Base-by-base conservation (phyloP, 352 stramenopile genomes). In the Globisporangium nodosum region DNA sequence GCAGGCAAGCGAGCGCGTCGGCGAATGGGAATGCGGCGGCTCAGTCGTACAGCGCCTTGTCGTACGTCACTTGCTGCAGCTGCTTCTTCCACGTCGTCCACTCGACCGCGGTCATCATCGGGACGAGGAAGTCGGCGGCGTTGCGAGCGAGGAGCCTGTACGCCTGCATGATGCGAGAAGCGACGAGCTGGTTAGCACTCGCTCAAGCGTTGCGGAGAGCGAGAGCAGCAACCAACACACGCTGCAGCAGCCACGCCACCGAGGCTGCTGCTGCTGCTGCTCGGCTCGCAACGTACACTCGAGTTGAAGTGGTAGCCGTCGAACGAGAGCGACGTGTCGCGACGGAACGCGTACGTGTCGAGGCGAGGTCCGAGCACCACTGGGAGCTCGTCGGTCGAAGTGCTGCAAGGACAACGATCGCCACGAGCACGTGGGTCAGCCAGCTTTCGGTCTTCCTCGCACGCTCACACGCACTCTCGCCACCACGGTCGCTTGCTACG, bases 1-100 rank as follows among this genome's bases (percentile, higher is more conserved):
- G 3, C 15, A 9, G n/a, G 15, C 42, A 18, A 47, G 16, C 18
- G 16, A 5, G n/a, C 6, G 43, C 18, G 18, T 27, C 5, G 43
- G 13, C 33, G 35, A 37, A 11, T 9, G 33, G 33, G 33, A 54
- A 39, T 18, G 40, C 6, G 12, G 15, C 24, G n/a, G 6, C n/a
- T 60, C 71, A 94, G 37, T 92, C 78, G 71, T 90, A 94, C 58
- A 94, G 65, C 30, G 78, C 64, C 63, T 89, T 87, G 68, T 92
- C 80, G 68, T 90, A 89, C 43, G 73, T 75, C 63, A 92, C 77
- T 11, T 79, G 69, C 57, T 76, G 71, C 16, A 91, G 74, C 60
- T 94, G 68, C 27, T 86, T 74, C 67, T 94, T 94, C 82, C 85
- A 92, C 52, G 81, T 92, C 49, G 71, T 72, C 82, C 85, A 94